Evolutionary conservation across 192 early-diverging fungal species (phyloP), one percentile per base, ranked within the genome.

Genomic region (Coemansia furcata): DNA sequence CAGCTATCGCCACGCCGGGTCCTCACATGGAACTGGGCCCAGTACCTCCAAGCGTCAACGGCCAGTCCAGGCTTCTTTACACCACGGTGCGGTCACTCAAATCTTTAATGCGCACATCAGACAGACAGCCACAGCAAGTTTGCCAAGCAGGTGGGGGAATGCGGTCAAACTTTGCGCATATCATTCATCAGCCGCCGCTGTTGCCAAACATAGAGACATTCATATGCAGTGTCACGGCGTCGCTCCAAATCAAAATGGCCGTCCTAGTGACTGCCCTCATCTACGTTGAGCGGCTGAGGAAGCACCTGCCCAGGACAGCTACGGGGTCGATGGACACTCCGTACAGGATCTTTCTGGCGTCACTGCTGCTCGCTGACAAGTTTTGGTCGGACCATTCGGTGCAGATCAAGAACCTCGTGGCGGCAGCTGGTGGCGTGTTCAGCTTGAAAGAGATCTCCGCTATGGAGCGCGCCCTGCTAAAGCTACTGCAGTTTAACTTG

Each of bases 301-400:
- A 69, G 23, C 76, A 79, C n/a, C 62, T 92, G 63, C 87, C 88
- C 3, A 66, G 67, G 49, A 78, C 83, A 42, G 91, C 91, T 42
- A 85, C 86, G 29, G 89, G 88, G 4, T 87, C 88, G 52, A 76
- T 82, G 11, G 91, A 90, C 66, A 90, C 91, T 12, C 91, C 91
- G 26, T 90, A 90, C 65, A 82, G 87, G 49, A 86, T 92, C 30
- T 90, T 92, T 61, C 63, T 92, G 60, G 88, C 87, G 0, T 85
- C 91, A 15, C 74, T 92, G 59, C 73, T 92, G 50, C 82, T 89
- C 9, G 88, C 89, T 4, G 84, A 84, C 58, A 92, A 92, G 78
- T 90, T 86, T 62, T 82, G 79, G 79, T 82, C 80, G 40, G 86
- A 88, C 68, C 68, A 69, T 12, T 68, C 78, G 15, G 73, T 85